A percentile compares a stretch with the other conserved stretches of the same genome.
These are phyloP conservation scores for Glarea lozoyensis DNA, from an alignment of 495 filamentous ascomycete genomes.

Conservation along the genomic window DNA sequence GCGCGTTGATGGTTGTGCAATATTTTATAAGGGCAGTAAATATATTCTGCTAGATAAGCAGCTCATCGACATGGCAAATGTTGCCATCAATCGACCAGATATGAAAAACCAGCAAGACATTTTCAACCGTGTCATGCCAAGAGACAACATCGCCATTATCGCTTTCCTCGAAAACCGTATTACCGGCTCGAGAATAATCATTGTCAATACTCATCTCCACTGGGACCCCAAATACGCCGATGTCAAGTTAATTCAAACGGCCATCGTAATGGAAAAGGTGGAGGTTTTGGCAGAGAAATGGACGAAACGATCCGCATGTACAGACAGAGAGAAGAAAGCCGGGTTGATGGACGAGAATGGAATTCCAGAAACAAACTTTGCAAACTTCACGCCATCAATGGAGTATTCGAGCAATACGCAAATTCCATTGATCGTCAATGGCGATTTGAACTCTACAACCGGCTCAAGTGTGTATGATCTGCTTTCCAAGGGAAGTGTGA, in stretches of 20 bases:
- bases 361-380: conserved; percentile 42
- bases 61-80: conserved; percentile 81
- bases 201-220: conserved; percentile 86
- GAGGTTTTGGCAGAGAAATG: conserved; percentile 77
- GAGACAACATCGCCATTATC: conserved; percentile 89
- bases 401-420: conserved; percentile 77
- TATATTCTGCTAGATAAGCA: conserved; percentile 91
- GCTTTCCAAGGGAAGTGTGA: conserved; percentile 62
- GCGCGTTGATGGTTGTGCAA: conserved; percentile 87
- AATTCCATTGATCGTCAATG: conserved; percentile 85
- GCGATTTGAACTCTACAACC: conserved; percentile 86
- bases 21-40: conserved; percentile 88
- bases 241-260: conserved; percentile 91
- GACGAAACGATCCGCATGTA: conserved; percentile 61
- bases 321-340: conserved; percentile 63
- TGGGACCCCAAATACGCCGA: conserved; percentile 89
- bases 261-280: conserved; percentile 86
- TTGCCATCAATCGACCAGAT: conserved; percentile 84
- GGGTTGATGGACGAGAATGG: conserved; percentile 22
- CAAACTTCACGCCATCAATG: conserved; percentile 51
- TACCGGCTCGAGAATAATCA: conserved; percentile 81
- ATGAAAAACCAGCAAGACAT: conserved; percentile 94
- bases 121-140: conserved; percentile 95
- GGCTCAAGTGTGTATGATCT: conserved; percentile 86
- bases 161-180: conserved; percentile 82